Evolutionary conservation across 352 stramenopile genomes (phyloP), one percentile per base, ranked within the genome.

Genomic region (Pythium phragmitis): DNA sequence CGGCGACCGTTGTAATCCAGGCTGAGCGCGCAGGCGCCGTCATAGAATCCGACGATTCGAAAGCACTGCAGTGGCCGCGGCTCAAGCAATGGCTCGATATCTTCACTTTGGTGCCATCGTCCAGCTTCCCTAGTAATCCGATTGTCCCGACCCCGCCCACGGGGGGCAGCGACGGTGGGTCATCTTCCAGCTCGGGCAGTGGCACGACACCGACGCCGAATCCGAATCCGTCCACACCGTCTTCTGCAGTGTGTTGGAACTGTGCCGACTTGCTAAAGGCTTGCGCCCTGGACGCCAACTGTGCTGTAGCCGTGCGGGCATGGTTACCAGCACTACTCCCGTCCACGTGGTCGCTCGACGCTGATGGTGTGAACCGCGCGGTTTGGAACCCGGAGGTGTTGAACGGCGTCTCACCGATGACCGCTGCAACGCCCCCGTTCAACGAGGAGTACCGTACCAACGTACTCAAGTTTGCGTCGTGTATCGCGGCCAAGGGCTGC

Each of bases 51-150:
- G 26, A 26, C 8, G 33, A 33, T 7, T 53, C 21, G 46, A 8
- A 7, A 14, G 53, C 49, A 6, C n/a, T 65, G 16, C 48, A 57
- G 36, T 69, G 63, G 63, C 41, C 33, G 3, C 63, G 63, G 5
- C 63, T 69, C 17, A 16, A 49, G 16, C 11, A 28, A n/a, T 69
- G 63, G 63, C 55, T 69, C 5, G 28, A 43, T n/a, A 0, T 60
- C 1, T 69, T 69, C 50, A 28, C 8, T 16, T 60, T 39, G 8
- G 60, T 62, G 23, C 60, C 52, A 3, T 48, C 46, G n/a, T 60
- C 42, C 1, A 60, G 49, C 50, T 60, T 42, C 50, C 52, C 34
- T 12, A 7, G 34, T 39, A 13, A 39, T 7, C 7, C 34, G 1
- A 7, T 8, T 12, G 34, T 8, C 34, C 11, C 39, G 16, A 16